A percentile compares a stretch with the other conserved stretches of the same genome.
These are phyloP conservation scores for Euphorbia schlechtendalii DNA, from an alignment of 441 rosid genomes.

Conservation along the genomic window DNA sequence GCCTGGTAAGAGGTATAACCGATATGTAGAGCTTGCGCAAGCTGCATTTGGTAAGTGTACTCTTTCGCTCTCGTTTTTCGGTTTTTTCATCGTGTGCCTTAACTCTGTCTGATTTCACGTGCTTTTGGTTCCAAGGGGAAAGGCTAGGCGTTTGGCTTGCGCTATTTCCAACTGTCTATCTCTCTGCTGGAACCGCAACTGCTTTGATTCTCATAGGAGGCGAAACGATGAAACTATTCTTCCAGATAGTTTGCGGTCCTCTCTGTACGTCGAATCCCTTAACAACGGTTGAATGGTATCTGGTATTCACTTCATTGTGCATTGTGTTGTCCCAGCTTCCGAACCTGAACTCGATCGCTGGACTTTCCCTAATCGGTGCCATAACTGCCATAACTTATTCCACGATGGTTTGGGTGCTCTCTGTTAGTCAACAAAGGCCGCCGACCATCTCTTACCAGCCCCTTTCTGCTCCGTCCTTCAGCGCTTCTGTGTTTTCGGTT, in stretches of 20 bases:
- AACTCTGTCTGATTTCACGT: conserved; percentile 1
- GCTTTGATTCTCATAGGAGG: conserved; percentile 90
- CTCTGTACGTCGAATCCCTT: conserved; percentile 77
- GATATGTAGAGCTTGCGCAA: conserved; percentile 92
- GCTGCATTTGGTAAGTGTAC: conserved; percentile 80
- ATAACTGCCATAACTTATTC: conserved; percentile 86
- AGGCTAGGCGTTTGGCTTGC: conserved; percentile 86
- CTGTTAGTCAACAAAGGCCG: conserved; percentile 89
- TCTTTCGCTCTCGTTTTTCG: no score
- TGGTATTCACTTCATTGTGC: conserved; percentile 86
- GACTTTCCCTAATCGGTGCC: conserved; percentile 89
- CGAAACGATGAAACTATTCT: conserved; percentile 88
- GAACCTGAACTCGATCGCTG: conserved; percentile 92
- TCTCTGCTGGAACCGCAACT: conserved; percentile 92
- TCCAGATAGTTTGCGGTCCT: conserved; percentile 89
- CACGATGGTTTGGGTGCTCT: conserved; percentile 94
- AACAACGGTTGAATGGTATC: conserved; percentile 91
- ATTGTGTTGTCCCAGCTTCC: conserved; percentile 95
- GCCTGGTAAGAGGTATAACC: conserved; percentile 83
- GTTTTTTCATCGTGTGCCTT: no score
- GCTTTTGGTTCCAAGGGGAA: conserved; percentile 47
- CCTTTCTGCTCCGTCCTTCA: conserved; percentile 49
- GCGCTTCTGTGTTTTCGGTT: conserved; percentile 60
- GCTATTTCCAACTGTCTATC: conserved; percentile 82
- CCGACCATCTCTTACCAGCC: conserved; percentile 70